A percentile compares a stretch with the other conserved stretches of the same genome.
phyloP scores from a whole-genome alignment of 2,329 filamentous ascomycete genomes.

The Talaromyces piceae region DNA sequence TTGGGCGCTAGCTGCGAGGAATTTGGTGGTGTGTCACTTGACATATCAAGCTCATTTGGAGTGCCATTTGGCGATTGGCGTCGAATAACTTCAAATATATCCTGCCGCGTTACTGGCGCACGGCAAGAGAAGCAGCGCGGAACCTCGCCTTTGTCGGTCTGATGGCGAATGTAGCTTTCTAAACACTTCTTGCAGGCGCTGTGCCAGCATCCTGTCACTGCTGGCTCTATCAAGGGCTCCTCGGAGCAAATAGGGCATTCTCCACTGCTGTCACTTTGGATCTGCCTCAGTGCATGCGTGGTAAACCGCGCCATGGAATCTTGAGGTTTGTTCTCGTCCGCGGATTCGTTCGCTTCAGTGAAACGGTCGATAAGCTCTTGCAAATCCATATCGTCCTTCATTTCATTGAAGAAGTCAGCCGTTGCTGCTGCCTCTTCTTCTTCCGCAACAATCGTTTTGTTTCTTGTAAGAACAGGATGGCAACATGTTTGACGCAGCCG shows the following conservation, averaged over 20 bases:
- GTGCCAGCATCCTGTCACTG: conserved; percentile 95
- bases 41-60: conserved; percentile 38
- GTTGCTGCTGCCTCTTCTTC: conserved; percentile 75
- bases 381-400: conserved; percentile 95
- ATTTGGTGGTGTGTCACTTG: conserved; percentile 31
- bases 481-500: conserved; percentile 90
- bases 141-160: conserved; percentile 65
- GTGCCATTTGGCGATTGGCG: conserved; percentile 47
- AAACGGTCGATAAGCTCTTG: conserved; percentile 79
- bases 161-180: conserved; percentile 81
- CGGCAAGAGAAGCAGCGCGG: conserved; percentile 89
- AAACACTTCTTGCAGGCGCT: conserved; percentile 91
- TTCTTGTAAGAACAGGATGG: conserved; percentile 82
- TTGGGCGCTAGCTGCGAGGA: conserved; percentile 35
- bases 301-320: conserved; percentile 67
- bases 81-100: conserved; percentile 86
- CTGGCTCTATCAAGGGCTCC: conserved; percentile 90
- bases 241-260: conserved; percentile 95
- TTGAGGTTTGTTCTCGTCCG: conserved; percentile 38
- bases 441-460: conserved; percentile 74
- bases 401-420: conserved; percentile 68
- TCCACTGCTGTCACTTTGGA: conserved; percentile 76
- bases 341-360: conserved; percentile 58
- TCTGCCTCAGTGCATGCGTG: conserved; percentile 79
- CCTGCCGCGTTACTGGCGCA: conserved; percentile 68